phyloP scores from a whole-genome alignment of 768 basidiomycete genomes.

The Vararia minispora region DNA sequence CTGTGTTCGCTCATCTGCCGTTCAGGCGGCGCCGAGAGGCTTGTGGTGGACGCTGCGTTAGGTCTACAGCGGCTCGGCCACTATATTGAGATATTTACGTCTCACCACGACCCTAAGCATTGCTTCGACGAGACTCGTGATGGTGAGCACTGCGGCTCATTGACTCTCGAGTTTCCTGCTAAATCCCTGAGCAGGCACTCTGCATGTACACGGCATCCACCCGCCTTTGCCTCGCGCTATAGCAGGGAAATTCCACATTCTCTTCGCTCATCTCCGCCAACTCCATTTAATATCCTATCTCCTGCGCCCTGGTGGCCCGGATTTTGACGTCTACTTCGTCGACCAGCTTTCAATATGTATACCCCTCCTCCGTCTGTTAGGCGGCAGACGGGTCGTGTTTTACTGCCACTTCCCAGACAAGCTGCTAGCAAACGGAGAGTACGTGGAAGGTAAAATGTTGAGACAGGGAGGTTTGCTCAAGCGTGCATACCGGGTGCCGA shows the following conservation, averaged over 20 bases:
- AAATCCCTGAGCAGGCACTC: conserved; percentile 43
- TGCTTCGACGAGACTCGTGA: conserved; percentile 93
- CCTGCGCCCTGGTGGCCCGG: conserved; percentile 33
- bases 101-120: conserved; percentile 75
- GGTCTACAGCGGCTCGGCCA: conserved; percentile 82
- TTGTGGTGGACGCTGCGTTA: conserved; percentile 91
- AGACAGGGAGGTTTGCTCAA: conserved; percentile 46
- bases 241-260: conserved; percentile 73
- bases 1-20: background rate
- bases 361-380: conserved; percentile 62
- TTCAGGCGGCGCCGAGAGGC: conserved; percentile 87
- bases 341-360: conserved; percentile 93
- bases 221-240: conserved; percentile 76
- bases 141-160: conserved; percentile 32
- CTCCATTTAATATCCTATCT: conserved; percentile 68
- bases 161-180: background rate
- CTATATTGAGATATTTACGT: conserved; percentile 82
- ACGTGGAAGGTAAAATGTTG: conserved; percentile 38
- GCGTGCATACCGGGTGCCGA: conserved; percentile 71
- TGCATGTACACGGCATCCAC: conserved; percentile 59
- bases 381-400: conserved; percentile 78
- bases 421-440: conserved; percentile 64
- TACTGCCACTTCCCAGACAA: conserved; percentile 99
- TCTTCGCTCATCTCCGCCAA: conserved; percentile 83
- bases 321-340: conserved; percentile 82